Base-by-base conservation (phyloP, 139 green algal genomes). In the Coelastrella sp. region DNA sequence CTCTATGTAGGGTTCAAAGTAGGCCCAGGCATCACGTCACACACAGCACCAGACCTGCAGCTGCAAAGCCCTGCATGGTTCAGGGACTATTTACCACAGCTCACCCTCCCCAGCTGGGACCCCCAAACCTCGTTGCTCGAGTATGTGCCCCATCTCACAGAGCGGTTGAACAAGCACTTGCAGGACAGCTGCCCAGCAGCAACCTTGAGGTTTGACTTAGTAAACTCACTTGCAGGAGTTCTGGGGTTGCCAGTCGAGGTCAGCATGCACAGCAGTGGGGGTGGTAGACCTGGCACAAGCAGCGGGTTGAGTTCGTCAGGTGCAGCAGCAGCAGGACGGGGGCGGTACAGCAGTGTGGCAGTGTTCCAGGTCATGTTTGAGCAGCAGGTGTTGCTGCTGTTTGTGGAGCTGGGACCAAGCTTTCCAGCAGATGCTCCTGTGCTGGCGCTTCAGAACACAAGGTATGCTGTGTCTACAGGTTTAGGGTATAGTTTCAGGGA, bases 321-420 rank as follows among this genome's bases (percentile, higher is more conserved):
- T 11, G n/a, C 60, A 23, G 74, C 74, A 68, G 76, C 47, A 5
- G 19, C 22, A 57, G 17, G 14, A 3, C 57, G 16, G 19, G 74
- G 74, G 22, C n/a, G 7, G 11, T 80, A 58, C 22, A 59, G 58
- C 56, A 83, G 75, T 54, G 57, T 23, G 13, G 86, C 32, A 14
- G 66, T 75, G 77, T 91, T 80, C 17, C 77, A 64, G 4, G 58
- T 91, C 58, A 16, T 79, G 76, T 85, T 73, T 78, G 86, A 90
- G 16, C 87, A 91, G 78, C 78, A 87, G 87, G 78, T 61, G 20
- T 56, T 91, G 78, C 77, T 91, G 87, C 87, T 91, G 78, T 82
- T 74, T 80, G 65, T 91, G 7, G 87, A 91, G 87, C 8, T 91
- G 65, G 2, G 16, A 10, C 32, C 7, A 10, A 19, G 64, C 64